A percentile compares a stretch with the other conserved stretches of the same genome.
Conservation (phyloP, 441 rosid genomes). For the Arabidopsis lyrata region DNA sequence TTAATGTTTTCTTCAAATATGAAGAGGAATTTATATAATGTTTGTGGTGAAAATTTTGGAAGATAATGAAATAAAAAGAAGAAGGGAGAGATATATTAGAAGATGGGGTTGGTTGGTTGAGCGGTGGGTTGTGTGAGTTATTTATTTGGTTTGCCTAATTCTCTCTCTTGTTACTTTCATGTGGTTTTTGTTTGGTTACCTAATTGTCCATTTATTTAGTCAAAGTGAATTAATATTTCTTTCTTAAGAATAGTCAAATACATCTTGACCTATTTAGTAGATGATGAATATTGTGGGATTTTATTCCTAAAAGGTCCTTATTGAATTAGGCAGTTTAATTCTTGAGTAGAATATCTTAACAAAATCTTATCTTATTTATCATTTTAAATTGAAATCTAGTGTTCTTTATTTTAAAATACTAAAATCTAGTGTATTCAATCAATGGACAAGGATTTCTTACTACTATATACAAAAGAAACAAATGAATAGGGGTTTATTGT, state of each 20-base stretch:
- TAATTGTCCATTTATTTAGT: conserved; percentile 9
- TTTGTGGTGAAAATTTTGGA: conserved; percentile 19
- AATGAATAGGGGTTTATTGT: background rate
- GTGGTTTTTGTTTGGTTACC: conserved; percentile 40
- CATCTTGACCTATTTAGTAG: background rate
- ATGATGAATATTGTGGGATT: background rate
- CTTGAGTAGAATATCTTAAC: background rate
- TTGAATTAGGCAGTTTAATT: background rate
- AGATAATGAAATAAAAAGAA: conserved; percentile 11
- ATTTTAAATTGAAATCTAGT: background rate
- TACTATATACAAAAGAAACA: background rate
- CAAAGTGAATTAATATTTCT: background rate
- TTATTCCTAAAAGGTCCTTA: background rate
- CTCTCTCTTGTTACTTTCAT: conserved; percentile 37
- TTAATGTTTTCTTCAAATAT: conserved; percentile 1
- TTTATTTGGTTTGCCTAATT: conserved; percentile 45
- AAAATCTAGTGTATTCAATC: background rate
- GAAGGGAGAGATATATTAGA: conserved; percentile 6
- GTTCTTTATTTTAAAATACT: background rate
- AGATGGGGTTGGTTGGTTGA: conserved; percentile 36
- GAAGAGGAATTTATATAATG: conserved; percentile 15
- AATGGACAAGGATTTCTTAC: background rate
- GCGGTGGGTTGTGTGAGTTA: conserved; percentile 35
- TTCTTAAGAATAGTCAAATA: background rate
- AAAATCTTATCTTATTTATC: background rate